Evolutionary conservation across 768 basidiomycete species (phyloP), one percentile per base, ranked within the genome.

Genomic region (Pisolithus orientalis): DNA sequence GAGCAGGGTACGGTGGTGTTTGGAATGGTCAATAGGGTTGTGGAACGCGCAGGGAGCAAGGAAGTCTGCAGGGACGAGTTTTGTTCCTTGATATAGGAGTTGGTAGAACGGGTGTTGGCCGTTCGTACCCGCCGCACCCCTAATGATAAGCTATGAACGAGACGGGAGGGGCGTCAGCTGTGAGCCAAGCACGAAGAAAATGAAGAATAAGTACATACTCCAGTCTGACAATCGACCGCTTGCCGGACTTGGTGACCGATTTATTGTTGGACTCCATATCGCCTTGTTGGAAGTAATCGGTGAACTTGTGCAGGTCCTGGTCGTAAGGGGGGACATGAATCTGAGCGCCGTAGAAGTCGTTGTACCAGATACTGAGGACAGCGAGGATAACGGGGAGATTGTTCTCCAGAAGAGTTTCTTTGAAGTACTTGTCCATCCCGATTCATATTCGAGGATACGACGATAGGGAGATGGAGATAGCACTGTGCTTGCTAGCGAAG

Each of bases 201-300:
- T 3, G 14, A 34, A 13, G 32, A 34, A 29, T 31, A 5, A 2
- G 10, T 27, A 70, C 89, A 46, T 73, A 94, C 93, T 51, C 95
- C 96, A 51, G 95, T 98, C 75, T 98, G 85, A 73, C 97, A 99
- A 72, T 90, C 72, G 10, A 99, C 95, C 90, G 87, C 57, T 90
- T 78, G 6, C 96, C 96, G 53, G 82, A 78, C 74, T 98, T 99
- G 59, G 96, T 98, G 56, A 97, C 80, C 50, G 82, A 90, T 76
- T 98, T 99, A 52, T 96, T 96, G 68, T 99, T 97, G 24, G 93
- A 96, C 72, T 99, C 96, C 96, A 99, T 99, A 70, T 99, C 96
- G 44, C 94, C 95, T 70, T 98, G 96, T 70, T 97, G 96, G 90
- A 99, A 99, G 77, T 98, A 98, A 71, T 99, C 96, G 37, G 96